Evolutionary conservation across 2,329 filamentous ascomycete species (phyloP).

Genomic region (Pseudocercospora pini-densiflorae): DNA sequence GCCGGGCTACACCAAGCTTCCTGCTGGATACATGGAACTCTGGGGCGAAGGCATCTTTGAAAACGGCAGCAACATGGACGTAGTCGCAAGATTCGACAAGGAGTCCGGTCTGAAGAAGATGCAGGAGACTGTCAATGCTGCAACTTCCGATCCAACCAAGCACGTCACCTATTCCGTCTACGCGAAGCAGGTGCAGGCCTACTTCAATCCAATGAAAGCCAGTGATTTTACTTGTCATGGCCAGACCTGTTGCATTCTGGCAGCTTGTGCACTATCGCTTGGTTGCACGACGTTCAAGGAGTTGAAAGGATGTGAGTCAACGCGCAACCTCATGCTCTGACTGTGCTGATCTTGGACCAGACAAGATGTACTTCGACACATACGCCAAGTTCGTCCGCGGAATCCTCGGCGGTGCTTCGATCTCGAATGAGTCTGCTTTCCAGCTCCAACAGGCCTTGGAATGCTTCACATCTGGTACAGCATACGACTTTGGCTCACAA

Average conservation of each 20-base stretch:
- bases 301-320: not conserved
- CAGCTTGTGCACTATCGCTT: not conserved
- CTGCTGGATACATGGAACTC: not conserved
- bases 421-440: not conserved
- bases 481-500: not conserved
- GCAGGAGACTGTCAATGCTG: conserved; percentile 3
- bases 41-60: conserved; percentile 9
- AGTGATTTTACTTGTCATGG: conserved; percentile 10
- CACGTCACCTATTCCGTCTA: conserved; percentile 17
- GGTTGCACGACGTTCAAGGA: not conserved
- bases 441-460: conserved; percentile 2
- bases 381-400: not conserved
- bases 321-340: not conserved
- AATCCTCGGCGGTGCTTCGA: not conserved
- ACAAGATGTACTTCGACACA: conserved; percentile 5
- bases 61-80: conserved; percentile 8
- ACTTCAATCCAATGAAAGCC: conserved; percentile 19
- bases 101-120: conserved; percentile 1
- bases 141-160: not conserved
- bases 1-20: not conserved
- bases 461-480: not conserved
- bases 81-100: conserved; percentile 11
- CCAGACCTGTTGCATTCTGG: conserved; percentile 5
- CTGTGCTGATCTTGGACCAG: not conserved
- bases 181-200: conserved; percentile 14